phyloP scores from a whole-genome alignment of 805 yeast genomes.

The Candida corydali region DNA sequence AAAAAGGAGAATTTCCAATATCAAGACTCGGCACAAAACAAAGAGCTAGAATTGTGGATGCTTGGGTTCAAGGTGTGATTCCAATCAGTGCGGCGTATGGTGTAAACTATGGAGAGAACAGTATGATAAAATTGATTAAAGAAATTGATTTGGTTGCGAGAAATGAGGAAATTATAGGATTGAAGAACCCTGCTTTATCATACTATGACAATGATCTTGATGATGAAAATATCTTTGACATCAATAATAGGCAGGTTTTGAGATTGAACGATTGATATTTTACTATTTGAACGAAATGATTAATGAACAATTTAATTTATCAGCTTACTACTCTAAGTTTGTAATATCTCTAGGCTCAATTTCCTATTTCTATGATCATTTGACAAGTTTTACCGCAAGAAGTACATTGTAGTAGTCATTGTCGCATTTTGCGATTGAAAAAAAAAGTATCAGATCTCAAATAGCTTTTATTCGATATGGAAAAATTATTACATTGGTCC shows the following conservation, averaged over 20 bases:
- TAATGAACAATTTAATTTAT: too few relatives aligned
- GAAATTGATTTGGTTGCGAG: constrained; percentile 45
- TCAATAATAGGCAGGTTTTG: neutral
- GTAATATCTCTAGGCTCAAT: too few relatives aligned
- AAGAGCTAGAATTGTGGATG: constrained; percentile 62
- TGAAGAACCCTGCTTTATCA: constrained; percentile 39
- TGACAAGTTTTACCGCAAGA: neutral
- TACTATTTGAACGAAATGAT: neutral
- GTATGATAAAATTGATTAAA: constrained; percentile 54
- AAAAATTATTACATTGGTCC: constrained; percentile 90
- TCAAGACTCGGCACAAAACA: constrained; percentile 76
- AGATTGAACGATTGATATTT: neutral
- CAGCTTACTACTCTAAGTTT: too few relatives aligned
- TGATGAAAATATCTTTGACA: constrained; percentile 12
- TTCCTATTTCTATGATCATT: neutral
- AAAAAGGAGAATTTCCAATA: constrained; percentile 56
- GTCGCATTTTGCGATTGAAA: too few relatives aligned
- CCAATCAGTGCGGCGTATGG: constrained; percentile 41
- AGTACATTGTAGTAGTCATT: neutral
- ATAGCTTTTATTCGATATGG: constrained; percentile 56
- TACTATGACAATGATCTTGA: constrained; percentile 30
- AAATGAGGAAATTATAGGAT: constrained; percentile 36
- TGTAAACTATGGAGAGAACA: constrained; percentile 64
- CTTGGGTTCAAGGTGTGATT: constrained; percentile 45
- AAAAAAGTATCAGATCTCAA: neutral